A percentile compares a stretch with the other conserved stretches of the same genome.
phyloP scores from a whole-genome alignment of 2,329 filamentous ascomycete genomes.

The Aurifilum marmelostoma region DNA sequence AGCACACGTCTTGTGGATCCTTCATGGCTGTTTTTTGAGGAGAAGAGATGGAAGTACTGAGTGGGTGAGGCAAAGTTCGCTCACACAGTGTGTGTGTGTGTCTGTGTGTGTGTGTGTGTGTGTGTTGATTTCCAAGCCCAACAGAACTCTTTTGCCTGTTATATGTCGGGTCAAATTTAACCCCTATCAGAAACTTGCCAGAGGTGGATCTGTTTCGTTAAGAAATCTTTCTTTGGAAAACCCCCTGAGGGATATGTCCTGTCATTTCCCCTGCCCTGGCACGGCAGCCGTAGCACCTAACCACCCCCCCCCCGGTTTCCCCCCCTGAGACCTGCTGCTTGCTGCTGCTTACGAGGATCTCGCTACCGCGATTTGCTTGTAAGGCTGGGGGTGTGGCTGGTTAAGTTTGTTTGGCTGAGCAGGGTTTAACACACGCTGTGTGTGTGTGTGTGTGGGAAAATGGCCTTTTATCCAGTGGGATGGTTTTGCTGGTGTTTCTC shows the following conservation, averaged over 20 bases:
- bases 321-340: slow-evolving; percentile 26
- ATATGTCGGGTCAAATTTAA: slow-evolving; percentile 26
- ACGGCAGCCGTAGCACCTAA: slow-evolving; percentile 9
- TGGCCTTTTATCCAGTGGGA: not conserved
- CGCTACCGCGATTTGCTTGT: slow-evolving; percentile 19
- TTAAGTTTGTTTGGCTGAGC: not conserved
- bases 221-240: slow-evolving; percentile 28
- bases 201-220: slow-evolving; percentile 28
- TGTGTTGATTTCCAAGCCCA: not conserved
- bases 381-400: slow-evolving; percentile 17
- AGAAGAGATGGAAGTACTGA: too few species aligned
- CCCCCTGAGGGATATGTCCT: slow-evolving; percentile 27
- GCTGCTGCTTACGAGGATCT: slow-evolving; percentile 17
- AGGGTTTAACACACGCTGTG: not conserved
- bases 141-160: not conserved
- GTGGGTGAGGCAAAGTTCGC: too few species aligned
- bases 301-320: slow-evolving; percentile 11
- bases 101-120: too few species aligned
- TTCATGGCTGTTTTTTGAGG: not conserved
- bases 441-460: too few species aligned
- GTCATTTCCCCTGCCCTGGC: slow-evolving; percentile 25
- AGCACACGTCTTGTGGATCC: slow-evolving; percentile 14
- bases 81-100: slow-evolving; percentile 23
- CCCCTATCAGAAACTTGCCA: slow-evolving; percentile 24
- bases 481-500: not conserved